Conservation (phyloP, 306 rosid genomes). For the Pueraria montana region DNA sequence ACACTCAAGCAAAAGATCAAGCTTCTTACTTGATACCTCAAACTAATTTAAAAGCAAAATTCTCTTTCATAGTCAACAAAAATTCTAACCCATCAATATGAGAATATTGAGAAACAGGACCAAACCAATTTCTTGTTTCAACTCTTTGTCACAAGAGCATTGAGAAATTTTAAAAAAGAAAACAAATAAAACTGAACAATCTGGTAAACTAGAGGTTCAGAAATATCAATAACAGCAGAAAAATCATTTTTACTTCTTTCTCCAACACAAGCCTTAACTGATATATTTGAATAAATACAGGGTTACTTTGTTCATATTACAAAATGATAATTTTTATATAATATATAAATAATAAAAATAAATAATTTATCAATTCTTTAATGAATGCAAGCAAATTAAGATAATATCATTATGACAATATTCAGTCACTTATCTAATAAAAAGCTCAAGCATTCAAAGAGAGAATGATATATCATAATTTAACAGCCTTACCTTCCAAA, state of each 20-base stretch:
- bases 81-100: not conserved
- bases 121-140: not conserved
- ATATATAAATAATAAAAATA: not conserved
- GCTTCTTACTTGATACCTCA: not conserved
- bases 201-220: not conserved
- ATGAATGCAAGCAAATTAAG: constrained; percentile 24
- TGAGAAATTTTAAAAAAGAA: not conserved
- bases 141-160: not conserved
- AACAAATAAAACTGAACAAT: not conserved
- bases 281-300: not conserved
- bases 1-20: constrained; percentile 8
- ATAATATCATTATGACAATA: constrained; percentile 24
- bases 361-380: not conserved
- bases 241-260: not conserved
- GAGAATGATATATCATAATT: constrained; percentile 2
- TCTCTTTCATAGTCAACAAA: not conserved
- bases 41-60: not conserved
- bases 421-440: constrained; percentile 6
- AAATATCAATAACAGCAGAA: not conserved
- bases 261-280: not conserved
- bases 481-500: constrained; percentile 54
- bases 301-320: constrained; percentile 13
- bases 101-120: not conserved
- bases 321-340: not conserved
- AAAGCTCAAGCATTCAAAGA: constrained; percentile 39